phyloP scores from a whole-genome alignment of 2,329 filamentous ascomycete species.

The Diaporthe amygdali region DNA sequence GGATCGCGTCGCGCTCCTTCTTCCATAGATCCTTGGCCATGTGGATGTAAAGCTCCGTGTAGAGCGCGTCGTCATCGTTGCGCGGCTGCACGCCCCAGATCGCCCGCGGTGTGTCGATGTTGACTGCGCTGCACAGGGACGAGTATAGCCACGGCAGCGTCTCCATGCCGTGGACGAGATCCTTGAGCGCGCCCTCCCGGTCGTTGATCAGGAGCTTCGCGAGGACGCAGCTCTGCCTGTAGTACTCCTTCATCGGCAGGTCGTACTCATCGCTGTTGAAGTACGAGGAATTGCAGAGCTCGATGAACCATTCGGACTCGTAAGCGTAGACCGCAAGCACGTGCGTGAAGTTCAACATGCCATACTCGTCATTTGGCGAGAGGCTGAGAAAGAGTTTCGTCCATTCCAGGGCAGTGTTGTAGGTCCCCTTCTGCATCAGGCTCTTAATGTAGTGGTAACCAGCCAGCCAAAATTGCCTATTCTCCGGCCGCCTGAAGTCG shows the following conservation, averaged over 20 bases:
- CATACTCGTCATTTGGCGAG: constrained; percentile 81
- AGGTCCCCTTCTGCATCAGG: constrained; percentile 88
- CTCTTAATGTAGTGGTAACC: constrained; percentile 89
- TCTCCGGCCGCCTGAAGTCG: constrained; percentile 82
- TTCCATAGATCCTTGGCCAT: constrained; percentile 87
- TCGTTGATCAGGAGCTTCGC: constrained; percentile 77
- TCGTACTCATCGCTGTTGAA: constrained; percentile 41
- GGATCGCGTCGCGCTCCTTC: constrained; percentile 67
- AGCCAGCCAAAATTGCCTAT: constrained; percentile 90
- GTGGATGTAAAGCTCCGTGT: constrained; percentile 76
- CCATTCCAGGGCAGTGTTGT: constrained; percentile 93
- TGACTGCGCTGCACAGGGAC: constrained; percentile 79
- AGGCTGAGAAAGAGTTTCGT: constrained; percentile 81
- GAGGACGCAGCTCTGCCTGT: constrained; percentile 77
- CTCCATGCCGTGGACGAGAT: constrained; percentile 72
- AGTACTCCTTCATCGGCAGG: constrained; percentile 58
- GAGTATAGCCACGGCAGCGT: constrained; percentile 85
- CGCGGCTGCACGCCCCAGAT: constrained; percentile 82
- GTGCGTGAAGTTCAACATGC: constrained; percentile 80
- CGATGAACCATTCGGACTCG: constrained; percentile 77
- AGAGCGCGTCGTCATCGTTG: constrained; percentile 68
- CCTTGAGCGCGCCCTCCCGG: constrained; percentile 64
- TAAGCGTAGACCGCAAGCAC: constrained; percentile 82
- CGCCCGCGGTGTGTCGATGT: constrained; percentile 76
- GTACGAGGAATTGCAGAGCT: constrained; percentile 61